Evolutionary conservation across 805 yeast genomes (phyloP).

Genomic region (Ogataea nonfermentans): DNA sequence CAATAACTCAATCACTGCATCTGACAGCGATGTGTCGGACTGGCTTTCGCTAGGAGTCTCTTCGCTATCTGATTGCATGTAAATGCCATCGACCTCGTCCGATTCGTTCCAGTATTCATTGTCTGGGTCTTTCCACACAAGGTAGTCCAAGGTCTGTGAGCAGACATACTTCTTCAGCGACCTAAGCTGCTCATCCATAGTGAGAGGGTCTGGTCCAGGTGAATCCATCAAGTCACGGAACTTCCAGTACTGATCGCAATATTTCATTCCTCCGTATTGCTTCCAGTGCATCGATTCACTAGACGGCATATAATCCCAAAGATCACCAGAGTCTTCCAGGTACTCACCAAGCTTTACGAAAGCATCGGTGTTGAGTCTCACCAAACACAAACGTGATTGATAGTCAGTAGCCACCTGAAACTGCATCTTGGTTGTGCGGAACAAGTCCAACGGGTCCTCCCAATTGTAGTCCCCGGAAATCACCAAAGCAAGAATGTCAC

Average conservation of each 20-base stretch:
- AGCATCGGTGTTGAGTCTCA: slow-evolving; percentile 16
- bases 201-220: neutral
- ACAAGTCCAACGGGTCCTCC: slow-evolving; percentile 12
- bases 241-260: neutral
- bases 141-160: neutral
- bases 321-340: neutral
- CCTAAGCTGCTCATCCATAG: neutral
- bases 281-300: neutral
- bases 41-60: slow-evolving; percentile 8
- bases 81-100: neutral
- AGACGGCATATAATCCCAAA: slow-evolving; percentile 4
- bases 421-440: slow-evolving; percentile 25
- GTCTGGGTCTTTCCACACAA: slow-evolving; percentile 1
- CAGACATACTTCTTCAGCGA: neutral
- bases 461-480: slow-evolving; percentile 1
- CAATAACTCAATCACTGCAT: neutral
- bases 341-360: slow-evolving; percentile 1
- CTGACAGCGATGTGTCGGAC: neutral
- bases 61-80: slow-evolving; percentile 4
- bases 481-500: slow-evolving; percentile 26
- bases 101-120: neutral
- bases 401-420: slow-evolving; percentile 21
- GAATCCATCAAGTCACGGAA: neutral
- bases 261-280: slow-evolving; percentile 2
- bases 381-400: slow-evolving; percentile 10